Evolutionary conservation across 345 rosid species (phyloP), one percentile per base, ranked within the genome.

Genomic region (Erysimum cheiranthoides): DNA sequence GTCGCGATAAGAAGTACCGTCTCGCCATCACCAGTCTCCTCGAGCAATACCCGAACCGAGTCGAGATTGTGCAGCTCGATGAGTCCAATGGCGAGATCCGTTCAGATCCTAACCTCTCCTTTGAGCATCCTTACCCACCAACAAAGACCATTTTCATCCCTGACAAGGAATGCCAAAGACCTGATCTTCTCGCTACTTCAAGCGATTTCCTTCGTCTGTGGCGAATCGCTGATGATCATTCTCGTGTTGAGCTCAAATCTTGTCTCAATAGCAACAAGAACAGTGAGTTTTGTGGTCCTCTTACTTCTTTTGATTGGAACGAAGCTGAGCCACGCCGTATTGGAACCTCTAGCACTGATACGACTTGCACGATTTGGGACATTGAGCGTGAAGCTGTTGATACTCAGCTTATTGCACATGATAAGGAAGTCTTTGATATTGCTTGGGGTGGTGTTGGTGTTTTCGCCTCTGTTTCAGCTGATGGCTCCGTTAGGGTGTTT

Each of bases 371-470:
- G 5, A 94, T 94, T 25, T 94, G 98, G 97, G 98, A 94, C 40
- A 88, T 94, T 60, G 97, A 10, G 80, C 80, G 90, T 14, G 97
- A 92, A 59, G 80, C 89, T 2, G 98, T 94, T 36, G 98, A 94
- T 49, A 92, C 97, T 27, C 98, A 94, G 87, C 88, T 94, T 3
- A 94, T 94, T 2, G 98, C 98, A 1, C 98, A 94, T 58, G 98
- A 94, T 52, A 94, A 92, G 73, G 98, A 94, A 85, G 98, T 94
- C 6, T 92, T 90, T 68, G 98, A 94, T 79, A 93, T 93, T 30
- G 98, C 98, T 16, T 93, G 98, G 98, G 98, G 98, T 59, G 98
- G 96, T 10, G 98, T 87, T 50, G 91, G 96, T 25, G 98, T 90
- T 42, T 93, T 93, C 8, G 98, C 98, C 6, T 90, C 96, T 28